Evolutionary conservation across 768 basidiomycete genomes (phyloP), one percentile per base, ranked within the genome.

Genomic region (Hygrocybe punicea): DNA sequence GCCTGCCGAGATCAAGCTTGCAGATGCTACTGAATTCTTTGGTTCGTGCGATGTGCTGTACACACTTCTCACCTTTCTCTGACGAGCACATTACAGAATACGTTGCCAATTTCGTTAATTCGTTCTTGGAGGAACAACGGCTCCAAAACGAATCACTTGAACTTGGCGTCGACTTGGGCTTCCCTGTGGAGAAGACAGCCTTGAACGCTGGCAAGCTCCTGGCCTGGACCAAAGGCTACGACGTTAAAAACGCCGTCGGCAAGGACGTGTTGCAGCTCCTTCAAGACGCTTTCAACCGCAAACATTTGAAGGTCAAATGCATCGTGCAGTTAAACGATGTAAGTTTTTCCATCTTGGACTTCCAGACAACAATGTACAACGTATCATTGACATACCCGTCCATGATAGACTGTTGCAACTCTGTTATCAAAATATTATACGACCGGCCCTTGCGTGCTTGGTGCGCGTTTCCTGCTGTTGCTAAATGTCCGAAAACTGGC

Each of bases 311-410:
- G 66, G 95, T 97, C 56, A 85, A 82, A 71, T 94, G 91, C 70
- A 85, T 91, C 17, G 95, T 95, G 2, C 81, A 97, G 44, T 93
- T 98, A 13, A 98, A 98, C 69, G 94, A 97, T 71, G 93, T 93
- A 69, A 71, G 88, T 71, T 14, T 25, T 34, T 9, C 14, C 40
- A 14, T 42, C 19, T 42, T 16, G 14, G 51, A 13, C 16, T 52
- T 13, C 4, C 5, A 49, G 21, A 49, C 13, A 49, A 33, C 8
- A 33, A 13, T 21, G 16, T 19, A 13, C 29, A 29, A 29, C 29
- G 29, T 29, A 29, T 29, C 29, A 29, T 29, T 49, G 29, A 49
- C 21, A 23, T 21, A 13, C 29, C 21, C 14, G 47, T 17, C 14
- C 29, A 16, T 29, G 29, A 49, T 25, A 49, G 47, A 49, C 47